Percentiles rank a stretch among this genome's conserved stretches.
These are phyloP conservation scores for Lactifluus piperatus DNA, from an alignment of 768 basidiomycete genomes.

Conservation along the genomic window DNA sequence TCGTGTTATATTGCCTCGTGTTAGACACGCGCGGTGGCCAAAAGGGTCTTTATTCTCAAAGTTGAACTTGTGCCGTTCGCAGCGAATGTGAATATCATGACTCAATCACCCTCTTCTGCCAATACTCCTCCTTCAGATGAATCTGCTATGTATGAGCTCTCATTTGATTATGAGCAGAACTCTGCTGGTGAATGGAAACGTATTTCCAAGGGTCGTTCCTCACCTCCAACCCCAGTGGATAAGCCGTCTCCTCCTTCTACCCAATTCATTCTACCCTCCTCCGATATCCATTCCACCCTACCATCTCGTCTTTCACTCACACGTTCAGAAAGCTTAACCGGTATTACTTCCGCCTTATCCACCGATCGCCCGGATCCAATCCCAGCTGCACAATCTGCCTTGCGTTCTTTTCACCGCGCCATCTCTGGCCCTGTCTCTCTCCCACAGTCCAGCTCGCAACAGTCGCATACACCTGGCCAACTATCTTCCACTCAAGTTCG, in stretches of 20 bases:
- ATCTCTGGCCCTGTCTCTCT: slow-evolving; percentile 45
- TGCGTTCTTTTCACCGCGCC: slow-evolving; percentile 56
- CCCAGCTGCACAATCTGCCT: slow-evolving; percentile 25
- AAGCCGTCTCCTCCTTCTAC: slow-evolving; percentile 20
- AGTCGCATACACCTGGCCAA: slow-evolving; percentile 24
- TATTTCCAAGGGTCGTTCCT: slow-evolving; percentile 43
- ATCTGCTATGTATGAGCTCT: slow-evolving; percentile 53
- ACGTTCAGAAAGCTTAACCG: slow-evolving; percentile 56
- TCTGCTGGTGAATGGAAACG: slow-evolving; percentile 48
- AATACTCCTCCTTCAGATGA: slow-evolving; percentile 42
- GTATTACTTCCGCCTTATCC: slow-evolving; percentile 30
- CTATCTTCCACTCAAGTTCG: slow-evolving; percentile 18
- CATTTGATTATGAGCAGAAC: slow-evolving; percentile 56
- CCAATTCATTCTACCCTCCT: slow-evolving; percentile 16
- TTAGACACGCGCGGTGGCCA: background rate
- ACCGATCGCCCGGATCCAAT: slow-evolving; percentile 23
- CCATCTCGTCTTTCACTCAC: slow-evolving; percentile 43
- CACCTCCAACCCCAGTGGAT: slow-evolving; percentile 36
- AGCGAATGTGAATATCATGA: background rate
- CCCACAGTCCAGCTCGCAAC: slow-evolving; percentile 27
- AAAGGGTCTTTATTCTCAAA: background rate
- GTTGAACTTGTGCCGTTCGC: slow-evolving; percentile 6
- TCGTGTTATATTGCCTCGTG: slow-evolving; percentile 12
- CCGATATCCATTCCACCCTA: slow-evolving; percentile 32
- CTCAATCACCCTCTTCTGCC: slow-evolving; percentile 20